These are phyloP conservation scores for Tolypocladium album DNA, from an alignment of 2,329 filamentous ascomycete species.

Conservation along the genomic window DNA sequence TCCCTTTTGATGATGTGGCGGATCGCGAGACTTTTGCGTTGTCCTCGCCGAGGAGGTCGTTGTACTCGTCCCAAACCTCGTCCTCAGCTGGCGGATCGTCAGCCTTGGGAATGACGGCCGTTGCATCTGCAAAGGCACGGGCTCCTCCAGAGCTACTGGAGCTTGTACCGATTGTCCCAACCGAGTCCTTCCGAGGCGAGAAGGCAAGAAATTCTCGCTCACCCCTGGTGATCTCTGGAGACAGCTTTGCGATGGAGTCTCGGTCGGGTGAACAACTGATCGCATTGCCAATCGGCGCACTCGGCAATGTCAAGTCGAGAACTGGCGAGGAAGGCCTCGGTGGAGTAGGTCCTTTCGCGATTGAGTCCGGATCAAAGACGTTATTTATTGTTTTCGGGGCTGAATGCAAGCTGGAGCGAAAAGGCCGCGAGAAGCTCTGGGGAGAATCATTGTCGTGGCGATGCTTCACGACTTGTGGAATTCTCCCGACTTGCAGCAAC, in stretches of 20 bases:
- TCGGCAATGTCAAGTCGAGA: constrained; percentile 25
- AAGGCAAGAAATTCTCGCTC: constrained; percentile 63
- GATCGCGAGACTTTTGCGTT: constrained; percentile 34
- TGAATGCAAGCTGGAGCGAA: constrained; percentile 41
- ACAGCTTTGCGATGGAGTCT: constrained; percentile 17
- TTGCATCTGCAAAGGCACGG: constrained; percentile 49
- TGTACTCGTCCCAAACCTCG: constrained; percentile 90
- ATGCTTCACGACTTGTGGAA: constrained; percentile 68
- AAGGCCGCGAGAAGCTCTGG: constrained; percentile 79
- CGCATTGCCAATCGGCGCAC: constrained; percentile 19
- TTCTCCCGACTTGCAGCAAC: constrained; percentile 72
- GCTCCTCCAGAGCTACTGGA: constrained; percentile 56
- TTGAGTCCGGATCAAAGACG: constrained; percentile 21
- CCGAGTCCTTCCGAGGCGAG: constrained; percentile 60
- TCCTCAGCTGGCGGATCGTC: constrained; percentile 61
- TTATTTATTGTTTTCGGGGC: constrained; percentile 18
- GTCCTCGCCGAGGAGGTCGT: constrained; percentile 70
- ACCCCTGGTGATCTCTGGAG: constrained; percentile 17
- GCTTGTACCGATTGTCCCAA: constrained; percentile 34
- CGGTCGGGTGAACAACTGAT: constrained; percentile 18
- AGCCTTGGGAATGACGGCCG: constrained; percentile 53
- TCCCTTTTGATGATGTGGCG: constrained; percentile 43
- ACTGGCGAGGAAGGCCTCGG: constrained; percentile 26
- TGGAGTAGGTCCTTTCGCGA: constrained; percentile 38
- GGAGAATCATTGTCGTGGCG: constrained; percentile 57